Conservation (phyloP, 306 rosid species). For the Cucumis hystrix region DNA sequence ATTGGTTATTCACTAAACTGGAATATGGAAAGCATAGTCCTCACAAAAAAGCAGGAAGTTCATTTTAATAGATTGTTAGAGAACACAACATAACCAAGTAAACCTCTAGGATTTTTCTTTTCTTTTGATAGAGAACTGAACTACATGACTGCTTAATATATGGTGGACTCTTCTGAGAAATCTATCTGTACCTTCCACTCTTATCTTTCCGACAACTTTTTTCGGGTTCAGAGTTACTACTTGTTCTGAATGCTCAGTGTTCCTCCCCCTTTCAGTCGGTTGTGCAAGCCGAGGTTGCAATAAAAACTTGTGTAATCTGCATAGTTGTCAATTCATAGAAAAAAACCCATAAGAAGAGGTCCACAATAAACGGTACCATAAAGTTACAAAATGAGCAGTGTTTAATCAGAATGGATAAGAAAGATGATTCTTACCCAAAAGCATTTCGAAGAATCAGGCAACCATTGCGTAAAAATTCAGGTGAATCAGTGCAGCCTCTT, state of each 20-base stretch:
- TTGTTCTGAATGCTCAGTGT: slow-evolving; percentile 44
- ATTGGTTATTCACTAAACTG: background rate
- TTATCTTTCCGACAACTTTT: slow-evolving; percentile 75
- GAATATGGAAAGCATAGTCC: background rate
- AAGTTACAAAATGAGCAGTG: background rate
- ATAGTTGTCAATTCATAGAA: slow-evolving; percentile 3
- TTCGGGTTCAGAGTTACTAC: slow-evolving; percentile 37
- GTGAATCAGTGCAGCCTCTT: slow-evolving; percentile 81
- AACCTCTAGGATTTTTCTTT: background rate
- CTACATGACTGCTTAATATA: background rate
- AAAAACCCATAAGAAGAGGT: background rate
- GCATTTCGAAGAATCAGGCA: slow-evolving; percentile 81
- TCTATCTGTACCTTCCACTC: slow-evolving; percentile 66
- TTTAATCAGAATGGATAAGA: background rate
- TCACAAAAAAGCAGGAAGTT: background rate
- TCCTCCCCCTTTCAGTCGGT: slow-evolving; percentile 33
- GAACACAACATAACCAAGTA: background rate
- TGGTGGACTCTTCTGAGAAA: background rate
- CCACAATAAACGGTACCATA: background rate
- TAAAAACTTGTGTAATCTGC: slow-evolving; percentile 68
- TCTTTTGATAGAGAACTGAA: background rate
- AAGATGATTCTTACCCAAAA: slow-evolving; percentile 54
- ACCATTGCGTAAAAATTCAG: slow-evolving; percentile 67
- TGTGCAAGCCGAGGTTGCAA: slow-evolving; percentile 60
- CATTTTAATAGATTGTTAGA: background rate